These are phyloP conservation scores for Cladosporium sp. DNA, from an alignment of 2,329 filamentous ascomycete genomes.

Conservation along the genomic window DNA sequence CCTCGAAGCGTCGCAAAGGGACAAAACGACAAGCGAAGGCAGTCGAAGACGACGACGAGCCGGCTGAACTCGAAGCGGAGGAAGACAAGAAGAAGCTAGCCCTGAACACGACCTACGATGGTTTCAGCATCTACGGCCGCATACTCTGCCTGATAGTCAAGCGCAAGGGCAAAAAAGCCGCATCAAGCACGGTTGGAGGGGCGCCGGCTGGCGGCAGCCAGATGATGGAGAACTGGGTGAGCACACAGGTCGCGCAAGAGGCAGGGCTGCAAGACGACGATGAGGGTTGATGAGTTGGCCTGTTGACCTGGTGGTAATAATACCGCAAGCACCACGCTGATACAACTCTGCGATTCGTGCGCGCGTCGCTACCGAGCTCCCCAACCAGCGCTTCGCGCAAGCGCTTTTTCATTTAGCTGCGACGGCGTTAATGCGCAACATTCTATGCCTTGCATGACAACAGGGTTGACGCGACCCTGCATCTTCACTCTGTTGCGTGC, in stretches of 20 bases:
- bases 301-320: too few species aligned
- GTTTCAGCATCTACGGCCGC: slow-evolving; percentile 91
- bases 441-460: slow-evolving; percentile 7
- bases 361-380: background rate
- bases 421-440: background rate
- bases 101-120: slow-evolving; percentile 85
- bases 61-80: slow-evolving; percentile 21
- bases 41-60: slow-evolving; percentile 16
- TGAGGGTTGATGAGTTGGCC: slow-evolving; percentile 3
- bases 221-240: slow-evolving; percentile 39
- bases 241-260: slow-evolving; percentile 34
- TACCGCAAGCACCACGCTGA: background rate
- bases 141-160: slow-evolving; percentile 88
- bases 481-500: background rate
- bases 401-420: background rate
- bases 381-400: background rate
- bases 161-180: slow-evolving; percentile 53
- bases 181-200: slow-evolving; percentile 13
- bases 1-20: slow-evolving; percentile 19
- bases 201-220: slow-evolving; percentile 29
- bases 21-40: slow-evolving; percentile 5
- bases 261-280: slow-evolving; percentile 27
- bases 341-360: background rate
- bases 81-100: slow-evolving; percentile 81
- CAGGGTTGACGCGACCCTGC: background rate